phyloP scores from a whole-genome alignment of 1,139 yeast genomes.

The Suhomyces bokatorum region DNA sequence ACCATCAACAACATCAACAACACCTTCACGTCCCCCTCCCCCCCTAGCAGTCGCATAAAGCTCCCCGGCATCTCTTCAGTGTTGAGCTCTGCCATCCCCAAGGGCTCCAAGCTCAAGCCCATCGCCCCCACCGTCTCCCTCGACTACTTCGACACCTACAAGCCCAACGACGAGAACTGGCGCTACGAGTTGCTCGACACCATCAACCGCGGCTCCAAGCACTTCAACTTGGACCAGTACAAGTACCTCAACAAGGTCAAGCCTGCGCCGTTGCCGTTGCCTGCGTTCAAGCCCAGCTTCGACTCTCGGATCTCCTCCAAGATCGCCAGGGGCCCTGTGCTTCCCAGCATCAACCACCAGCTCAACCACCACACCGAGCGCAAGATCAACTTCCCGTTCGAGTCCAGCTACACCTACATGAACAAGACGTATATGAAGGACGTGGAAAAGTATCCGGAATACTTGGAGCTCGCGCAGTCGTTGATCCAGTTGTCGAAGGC shows the following conservation, averaged over 20 bases:
- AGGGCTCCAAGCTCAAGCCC: constrained; percentile 31
- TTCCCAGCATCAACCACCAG: constrained; percentile 26
- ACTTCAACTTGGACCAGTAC: constrained; percentile 32
- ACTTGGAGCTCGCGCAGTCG: constrained; percentile 48
- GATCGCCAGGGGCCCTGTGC: constrained; percentile 30
- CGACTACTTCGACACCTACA: constrained; percentile 50
- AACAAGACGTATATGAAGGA: constrained; percentile 47
- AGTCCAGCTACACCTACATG: constrained; percentile 54
- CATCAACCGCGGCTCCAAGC: constrained; percentile 34
- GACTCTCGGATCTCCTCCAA: constrained; percentile 43
- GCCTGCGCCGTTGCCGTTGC: constrained; percentile 8
- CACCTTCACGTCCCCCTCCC: neutral
- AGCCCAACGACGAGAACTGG: constrained; percentile 52
- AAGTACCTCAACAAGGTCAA: constrained; percentile 28
- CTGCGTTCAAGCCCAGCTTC: constrained; percentile 36
- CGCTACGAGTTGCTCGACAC: constrained; percentile 44
- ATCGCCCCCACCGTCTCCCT: constrained; percentile 48
- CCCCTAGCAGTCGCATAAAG: constrained; percentile 16
- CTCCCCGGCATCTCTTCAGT: constrained; percentile 47
- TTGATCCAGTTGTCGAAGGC: constrained; percentile 37
- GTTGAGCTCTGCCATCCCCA: constrained; percentile 27
- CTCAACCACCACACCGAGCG: constrained; percentile 27
- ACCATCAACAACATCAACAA: neutral
- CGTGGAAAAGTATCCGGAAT: constrained; percentile 49
- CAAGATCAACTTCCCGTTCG: constrained; percentile 54